A percentile compares a stretch with the other conserved stretches of the same genome.
Evolutionary conservation across 805 yeast species (phyloP).

Genomic region (Schwanniomyces occidentalis): DNA sequence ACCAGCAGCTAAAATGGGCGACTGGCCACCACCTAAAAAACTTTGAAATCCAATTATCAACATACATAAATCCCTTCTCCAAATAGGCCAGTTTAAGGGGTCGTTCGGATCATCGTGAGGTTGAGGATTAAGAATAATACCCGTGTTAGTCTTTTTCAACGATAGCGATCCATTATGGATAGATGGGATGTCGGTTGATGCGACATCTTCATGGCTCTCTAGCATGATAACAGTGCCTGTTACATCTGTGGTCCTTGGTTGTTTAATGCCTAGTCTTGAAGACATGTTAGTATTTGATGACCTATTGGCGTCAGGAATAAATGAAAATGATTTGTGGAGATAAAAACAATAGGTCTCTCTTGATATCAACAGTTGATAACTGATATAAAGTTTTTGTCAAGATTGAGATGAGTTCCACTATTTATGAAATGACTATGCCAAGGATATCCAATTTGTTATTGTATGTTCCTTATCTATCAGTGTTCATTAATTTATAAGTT

Average conservation of each 20-base stretch:
- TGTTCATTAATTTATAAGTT: no score
- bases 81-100: constrained; percentile 65
- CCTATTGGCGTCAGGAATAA: neutral
- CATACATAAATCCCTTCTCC: constrained; percentile 57
- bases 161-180: constrained; percentile 13
- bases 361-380: no score
- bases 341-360: neutral
- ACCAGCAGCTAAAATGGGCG: constrained; percentile 62
- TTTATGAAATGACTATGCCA: no score
- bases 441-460: no score
- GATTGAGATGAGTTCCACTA: no score
- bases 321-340: neutral
- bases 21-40: constrained; percentile 62
- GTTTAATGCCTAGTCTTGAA: constrained; percentile 36
- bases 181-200: constrained; percentile 4
- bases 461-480: no score
- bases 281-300: constrained; percentile 5
- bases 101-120: constrained; percentile 65
- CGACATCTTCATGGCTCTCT: constrained; percentile 17
- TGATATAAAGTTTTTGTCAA: no score
- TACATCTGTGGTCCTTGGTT: constrained; percentile 41
- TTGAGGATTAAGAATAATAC: constrained; percentile 58
- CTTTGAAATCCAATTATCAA: constrained; percentile 56
- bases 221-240: constrained; percentile 53
- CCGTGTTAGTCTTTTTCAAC: constrained; percentile 47